Evolutionary conservation across 192 early-diverging fungal species (phyloP), one percentile per base, ranked within the genome.

Genomic region (Podochytrium sp.): DNA sequence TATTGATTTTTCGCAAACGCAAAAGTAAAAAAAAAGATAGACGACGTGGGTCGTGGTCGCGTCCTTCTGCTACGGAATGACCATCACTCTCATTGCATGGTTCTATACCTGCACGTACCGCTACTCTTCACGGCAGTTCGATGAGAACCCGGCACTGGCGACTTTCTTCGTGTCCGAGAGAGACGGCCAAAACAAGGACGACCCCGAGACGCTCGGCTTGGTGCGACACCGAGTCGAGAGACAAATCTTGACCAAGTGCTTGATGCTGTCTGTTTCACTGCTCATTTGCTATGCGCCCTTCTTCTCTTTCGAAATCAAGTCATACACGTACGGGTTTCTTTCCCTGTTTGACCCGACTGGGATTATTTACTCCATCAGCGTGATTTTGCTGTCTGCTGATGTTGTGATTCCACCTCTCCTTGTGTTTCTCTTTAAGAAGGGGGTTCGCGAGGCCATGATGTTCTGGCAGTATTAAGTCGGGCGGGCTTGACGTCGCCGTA

Each of bases 101-200:
- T 51, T 71, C 20, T 71, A 71, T 32, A 71, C 41, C n/a, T 16
- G 27, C n/a, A 71, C 69, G 33, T 71, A 71, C 69, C 49, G 56
- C 12, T 71, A 38, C 69, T 27, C 69, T n/a, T 32, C 53, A 20
- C 49, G 52, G 14, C 53, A 51, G 25, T 71, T 71, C 60, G 69
- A 57, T 32, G 52, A 71, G 30, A 71, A 51, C 40, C 69, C 69
- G n/a, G 27, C 27, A 5, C 41, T 51, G 7, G 69, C 35, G 4
- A 51, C 41, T 0, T 71, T 59, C 52, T 71, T 71, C 25, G 18
- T 71, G 63, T 27, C 29, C 5, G 63, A 65, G 5, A 14, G 38
- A 3, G 63, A 65, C 38, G 41, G 42, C 16, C n/a, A n/a, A n/a
- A 29, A 7, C 40, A 43, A 32, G 47, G 43, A 30, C 14, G 63